Evolutionary conservation across 108 stramenopile species (phyloP), one percentile per base, ranked within the genome.

Genomic region (Craspedostauros australis): DNA sequence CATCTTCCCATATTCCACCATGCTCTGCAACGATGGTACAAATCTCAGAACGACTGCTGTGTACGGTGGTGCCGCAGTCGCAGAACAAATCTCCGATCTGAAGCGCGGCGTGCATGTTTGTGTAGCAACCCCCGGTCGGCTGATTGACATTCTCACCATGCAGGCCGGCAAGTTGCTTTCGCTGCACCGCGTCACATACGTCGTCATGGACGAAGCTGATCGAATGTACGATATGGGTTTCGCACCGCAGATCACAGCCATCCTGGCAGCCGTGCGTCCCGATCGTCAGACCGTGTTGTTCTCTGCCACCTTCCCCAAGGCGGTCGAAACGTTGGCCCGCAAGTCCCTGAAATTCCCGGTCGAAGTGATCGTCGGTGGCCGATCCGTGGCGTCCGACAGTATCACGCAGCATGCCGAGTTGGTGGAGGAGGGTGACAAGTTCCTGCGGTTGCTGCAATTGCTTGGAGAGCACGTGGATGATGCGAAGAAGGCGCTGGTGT

Each of bases 191-290:
- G 96, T 97, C 2, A 88, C 93, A 0, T 94, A 86, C 60, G 96
- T 98, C 20, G 96, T 96, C 5, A 76, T 98, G 68, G 99, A 99
- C 60, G 99, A 99, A 66, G 94, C 96, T 31, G 99, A 99, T 75
- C 77, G 99, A 19, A 96, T 98, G 86, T 99, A 96, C 62, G 99
- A 99, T 75, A 98, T 99, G 99, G 99, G 99, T 39, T 99, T 99
- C 61, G 95, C 93, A 31, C 97, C 99, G 12, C 99, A 99, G 66
- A 96, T 99, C 51, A 63, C 68, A 23, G 93, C 92, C 32, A 91
- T 99, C 46, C 53, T 98, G 21, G 64, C 73, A 14, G 95, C 93
- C 15, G 82, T 94, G 18, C 81, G 98, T 14, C 97, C 97, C 5
- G 95, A 96, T 81, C 65, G 95, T 23, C 95, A 97, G 54, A 91